Percentiles rank a stretch among this genome's conserved stretches.
Conservation (phyloP, 345 rosid genomes). For the Eucalyptus microcorys region DNA sequence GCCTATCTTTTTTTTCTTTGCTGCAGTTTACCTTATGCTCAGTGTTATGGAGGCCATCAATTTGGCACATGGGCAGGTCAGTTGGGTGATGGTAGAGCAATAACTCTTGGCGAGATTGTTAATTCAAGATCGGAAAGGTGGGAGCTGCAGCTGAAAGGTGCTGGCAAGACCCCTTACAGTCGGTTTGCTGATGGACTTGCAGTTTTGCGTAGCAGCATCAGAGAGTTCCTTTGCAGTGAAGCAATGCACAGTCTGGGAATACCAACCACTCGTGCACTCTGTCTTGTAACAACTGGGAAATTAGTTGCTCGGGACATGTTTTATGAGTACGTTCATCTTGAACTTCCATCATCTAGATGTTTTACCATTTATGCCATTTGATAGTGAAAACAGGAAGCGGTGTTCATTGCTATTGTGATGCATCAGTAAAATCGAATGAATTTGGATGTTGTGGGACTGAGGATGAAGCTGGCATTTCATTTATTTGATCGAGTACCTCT, state of each 20-base stretch:
- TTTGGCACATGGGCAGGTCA: conserved; percentile 99
- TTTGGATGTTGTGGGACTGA: not conserved
- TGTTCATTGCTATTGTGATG: not conserved
- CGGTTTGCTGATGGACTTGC: conserved; percentile 99
- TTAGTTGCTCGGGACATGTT: conserved; percentile 92
- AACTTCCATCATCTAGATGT: not conserved
- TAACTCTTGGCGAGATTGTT: conserved; percentile 78
- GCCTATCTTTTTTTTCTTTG: not conserved
- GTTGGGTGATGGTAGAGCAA: conserved; percentile 98
- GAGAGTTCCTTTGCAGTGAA: conserved; percentile 96
- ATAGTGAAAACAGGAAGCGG: not conserved
- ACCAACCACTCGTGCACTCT: conserved; percentile 94
- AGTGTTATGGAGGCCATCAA: conserved; percentile 96
- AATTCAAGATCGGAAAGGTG: conserved; percentile 82
- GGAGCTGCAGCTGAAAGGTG: conserved; percentile 98
- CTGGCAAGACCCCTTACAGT: conserved; percentile 94
- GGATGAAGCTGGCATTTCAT: not conserved
- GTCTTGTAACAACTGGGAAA: conserved; percentile 88
- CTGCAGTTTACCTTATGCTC: conserved; percentile 75
- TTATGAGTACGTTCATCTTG: conserved; percentile 65
- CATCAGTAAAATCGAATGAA: not conserved
- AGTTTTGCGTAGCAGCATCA: conserved; percentile 88
- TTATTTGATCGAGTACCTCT: not conserved
- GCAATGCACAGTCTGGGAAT: conserved; percentile 89
- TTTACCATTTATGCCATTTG: not conserved